Evolutionary conservation across 1,139 yeast genomes (phyloP).

Genomic region (Yamadazyma blattariae): DNA sequence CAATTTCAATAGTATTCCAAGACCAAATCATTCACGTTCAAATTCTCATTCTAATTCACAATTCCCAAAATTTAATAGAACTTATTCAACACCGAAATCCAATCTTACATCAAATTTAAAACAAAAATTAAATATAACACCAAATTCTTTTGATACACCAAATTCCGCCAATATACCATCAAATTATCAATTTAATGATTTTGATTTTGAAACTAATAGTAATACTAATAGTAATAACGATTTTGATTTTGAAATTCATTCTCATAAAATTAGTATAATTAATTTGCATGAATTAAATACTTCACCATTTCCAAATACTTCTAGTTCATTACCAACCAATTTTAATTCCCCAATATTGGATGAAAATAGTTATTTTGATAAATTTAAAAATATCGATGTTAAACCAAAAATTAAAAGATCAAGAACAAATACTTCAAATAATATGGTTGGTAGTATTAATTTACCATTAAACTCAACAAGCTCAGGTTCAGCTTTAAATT

Average conservation of each 20-base stretch:
- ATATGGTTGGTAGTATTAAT: not conserved
- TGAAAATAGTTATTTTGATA: slow-evolving; percentile 13
- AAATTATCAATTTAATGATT: slow-evolving; percentile 5
- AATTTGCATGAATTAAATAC: slow-evolving; percentile 8
- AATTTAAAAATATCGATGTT: slow-evolving; percentile 9
- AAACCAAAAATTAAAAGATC: slow-evolving; percentile 13
- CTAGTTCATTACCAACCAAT: slow-evolving; percentile 13
- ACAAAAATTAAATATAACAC: not conserved
- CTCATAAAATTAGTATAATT: slow-evolving; percentile 14
- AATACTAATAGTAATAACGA: slow-evolving; percentile 3
- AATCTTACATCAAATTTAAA: slow-evolving; percentile 1
- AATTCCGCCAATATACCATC: slow-evolving; percentile 3
- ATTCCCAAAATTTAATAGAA: slow-evolving; percentile 1
- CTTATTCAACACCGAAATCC: slow-evolving; percentile 2
- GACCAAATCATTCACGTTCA: slow-evolving; percentile 1
- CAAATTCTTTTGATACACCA: not conserved
- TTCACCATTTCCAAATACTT: slow-evolving; percentile 1
- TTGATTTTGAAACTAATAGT: slow-evolving; percentile 5
- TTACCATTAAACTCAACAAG: no score
- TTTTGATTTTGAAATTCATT: slow-evolving; percentile 7
- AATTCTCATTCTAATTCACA: slow-evolving; percentile 1
- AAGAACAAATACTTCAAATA: slow-evolving; percentile 6
- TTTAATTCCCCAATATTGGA: slow-evolving; percentile 14
- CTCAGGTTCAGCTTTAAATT: no score
- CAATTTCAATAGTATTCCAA: not conserved